Evolutionary conservation across 495 filamentous ascomycete genomes (phyloP), one percentile per base, ranked within the genome.

Genomic region (Neurospora pannonica): DNA sequence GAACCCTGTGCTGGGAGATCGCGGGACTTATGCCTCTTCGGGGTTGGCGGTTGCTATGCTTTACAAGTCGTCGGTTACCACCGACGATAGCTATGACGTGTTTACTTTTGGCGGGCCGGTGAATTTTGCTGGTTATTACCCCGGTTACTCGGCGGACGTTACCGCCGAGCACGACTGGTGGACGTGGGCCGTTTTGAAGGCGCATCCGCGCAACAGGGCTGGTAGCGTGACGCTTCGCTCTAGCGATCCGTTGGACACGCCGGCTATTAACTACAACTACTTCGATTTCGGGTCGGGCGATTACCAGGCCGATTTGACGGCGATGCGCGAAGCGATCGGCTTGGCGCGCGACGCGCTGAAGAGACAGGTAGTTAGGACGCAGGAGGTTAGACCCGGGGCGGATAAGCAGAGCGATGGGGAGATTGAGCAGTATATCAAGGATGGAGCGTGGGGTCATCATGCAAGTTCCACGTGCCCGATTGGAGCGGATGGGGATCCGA

Each of bases 381-480:
- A 77, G 5, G 86, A 89, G 77, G 83, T 87, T n/a, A 82, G 82
- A 76, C 89, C 89, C 0, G 87, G 87, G 0, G 71, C 75, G 6
- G 81, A 84, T 38, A 80, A 86, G 2, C 75, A 71, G 19, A 79
- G 81, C 2, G 79, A 84, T 40, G 83, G 77, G 37, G 78, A 87
- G 1, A 69, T 88, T 3, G 79, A 87, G 73, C 76, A 83, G 72
- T 89, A 83, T 75, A 83, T 88, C 72, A 85, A 85, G 77, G 80
- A 86, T 39, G 81, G 84, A 48, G 81, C 87, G 4, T 92, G 87
- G 86, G 88, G 89, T 0, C 88, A 90, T 70, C 89, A 91, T 75
- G 88, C 88, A 3, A 87, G 83, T 39, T 54, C 46, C 0, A 88
- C 88, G 15, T 86, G 83, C 72, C 79, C 88, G 19, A 92, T 91